Evolutionary conservation across 305 asterid species (phyloP).

Genomic region (Solanum aculeatissimum): DNA sequence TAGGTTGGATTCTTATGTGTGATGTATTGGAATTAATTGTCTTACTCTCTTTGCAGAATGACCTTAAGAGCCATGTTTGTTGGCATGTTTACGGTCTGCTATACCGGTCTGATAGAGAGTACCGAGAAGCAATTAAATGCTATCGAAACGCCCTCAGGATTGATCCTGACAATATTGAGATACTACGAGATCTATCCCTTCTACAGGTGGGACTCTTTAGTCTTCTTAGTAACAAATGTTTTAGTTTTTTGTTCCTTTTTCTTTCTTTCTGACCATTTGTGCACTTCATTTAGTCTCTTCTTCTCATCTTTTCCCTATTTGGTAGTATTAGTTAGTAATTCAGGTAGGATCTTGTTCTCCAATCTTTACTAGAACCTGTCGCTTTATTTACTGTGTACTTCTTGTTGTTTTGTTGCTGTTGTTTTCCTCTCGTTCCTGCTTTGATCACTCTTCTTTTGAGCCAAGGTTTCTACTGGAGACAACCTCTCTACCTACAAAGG

Average conservation of each 20-base stretch:
- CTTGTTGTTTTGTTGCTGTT: neutral
- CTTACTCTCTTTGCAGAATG: slow-evolving; percentile 68
- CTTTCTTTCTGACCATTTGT: neutral
- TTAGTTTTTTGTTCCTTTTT: neutral
- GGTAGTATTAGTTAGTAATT: neutral
- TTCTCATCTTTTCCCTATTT: neutral
- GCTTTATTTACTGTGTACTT: neutral
- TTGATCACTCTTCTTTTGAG: neutral
- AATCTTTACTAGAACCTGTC: neutral
- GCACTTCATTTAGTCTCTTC: neutral
- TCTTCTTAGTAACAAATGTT: neutral
- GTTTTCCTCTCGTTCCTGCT: neutral
- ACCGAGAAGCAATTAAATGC: slow-evolving; percentile 96
- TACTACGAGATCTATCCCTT: slow-evolving; percentile 91
- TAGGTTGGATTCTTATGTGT: neutral
- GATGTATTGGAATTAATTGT: slow-evolving; percentile 3
- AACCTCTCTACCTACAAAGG: neutral
- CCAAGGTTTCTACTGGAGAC: neutral
- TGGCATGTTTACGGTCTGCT: slow-evolving; percentile 99
- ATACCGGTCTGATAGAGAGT: slow-evolving; percentile 96
- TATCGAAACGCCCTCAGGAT: slow-evolving; percentile 93
- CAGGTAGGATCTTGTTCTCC: neutral
- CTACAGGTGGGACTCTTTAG: slow-evolving; percentile 50
- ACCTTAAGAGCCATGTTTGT: slow-evolving; percentile 98
- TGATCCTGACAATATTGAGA: slow-evolving; percentile 97